Conservation (phyloP, 371 early-diverging fungal genomes). For the Mucor sp. region DNA sequence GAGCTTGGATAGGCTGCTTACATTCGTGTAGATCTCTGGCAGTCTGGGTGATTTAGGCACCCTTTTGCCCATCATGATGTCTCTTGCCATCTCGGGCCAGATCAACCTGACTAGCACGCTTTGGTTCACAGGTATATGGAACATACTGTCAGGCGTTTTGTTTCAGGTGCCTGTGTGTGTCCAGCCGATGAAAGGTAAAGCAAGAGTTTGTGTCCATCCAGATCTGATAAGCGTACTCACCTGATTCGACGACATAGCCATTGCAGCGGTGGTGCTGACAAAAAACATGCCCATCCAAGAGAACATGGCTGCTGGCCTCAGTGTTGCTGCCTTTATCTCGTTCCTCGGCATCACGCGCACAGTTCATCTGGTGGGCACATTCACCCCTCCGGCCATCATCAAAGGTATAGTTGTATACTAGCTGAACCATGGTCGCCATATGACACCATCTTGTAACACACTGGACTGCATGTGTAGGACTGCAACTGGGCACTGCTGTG, state of each 20-base stretch:
- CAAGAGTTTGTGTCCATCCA: not conserved
- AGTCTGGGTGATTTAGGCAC: constrained; percentile 87
- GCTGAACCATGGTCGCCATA: not conserved
- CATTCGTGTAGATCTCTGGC: constrained; percentile 58
- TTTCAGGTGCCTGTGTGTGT: constrained; percentile 88
- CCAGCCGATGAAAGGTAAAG: constrained; percentile 81
- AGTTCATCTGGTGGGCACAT: constrained; percentile 67
- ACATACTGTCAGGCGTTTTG: constrained; percentile 75
- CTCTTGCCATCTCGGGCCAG: constrained; percentile 74
- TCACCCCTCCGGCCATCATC: constrained; percentile 78
- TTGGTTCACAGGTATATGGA: constrained; percentile 89
- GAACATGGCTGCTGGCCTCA: constrained; percentile 76
- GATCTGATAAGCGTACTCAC: not conserved
- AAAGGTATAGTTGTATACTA: constrained; percentile 55
- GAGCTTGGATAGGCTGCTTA: not conserved
- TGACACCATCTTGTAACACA: constrained; percentile 9
- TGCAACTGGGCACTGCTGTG: constrained; percentile 88
- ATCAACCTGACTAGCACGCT: constrained; percentile 80
- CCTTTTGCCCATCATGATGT: constrained; percentile 85
- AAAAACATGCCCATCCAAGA: constrained; percentile 68
- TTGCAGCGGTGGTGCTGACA: constrained; percentile 82
- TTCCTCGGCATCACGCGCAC: constrained; percentile 75
- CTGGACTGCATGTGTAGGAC: constrained; percentile 35
- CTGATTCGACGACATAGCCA: constrained; percentile 54
- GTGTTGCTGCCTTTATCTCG: constrained; percentile 68